Evolutionary conservation across 2,329 filamentous ascomycete species (phyloP), one percentile per base, ranked within the genome.

Genomic region (Pseudogymnoascus sp.): DNA sequence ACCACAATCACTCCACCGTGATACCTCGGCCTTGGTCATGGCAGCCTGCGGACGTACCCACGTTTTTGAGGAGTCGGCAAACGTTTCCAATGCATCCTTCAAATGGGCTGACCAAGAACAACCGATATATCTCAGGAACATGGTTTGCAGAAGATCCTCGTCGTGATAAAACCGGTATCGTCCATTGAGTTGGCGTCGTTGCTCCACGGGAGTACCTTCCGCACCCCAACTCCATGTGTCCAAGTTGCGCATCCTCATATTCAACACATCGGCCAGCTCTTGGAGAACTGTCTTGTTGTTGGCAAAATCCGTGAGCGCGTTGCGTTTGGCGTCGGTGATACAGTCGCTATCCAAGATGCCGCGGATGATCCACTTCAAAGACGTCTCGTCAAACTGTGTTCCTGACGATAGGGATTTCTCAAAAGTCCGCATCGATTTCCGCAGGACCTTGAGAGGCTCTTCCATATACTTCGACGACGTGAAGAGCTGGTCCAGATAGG

Each of bases 101-200:
- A 83, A 72, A 20, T 72, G 67, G 4, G 79, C 74, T 2, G 76
- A 74, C 77, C 79, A 83, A 58, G 73, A 74, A 3, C 78, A 69
- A 2, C 81, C 81, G 37, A 84, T 73, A 62, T 78, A 81, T 16
- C 83, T 78, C 2, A 83, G 68, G 9, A 84, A 72, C 14, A 84
- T 75, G 1, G 78, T 75, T 62, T 83, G 78, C 3, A 82, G 74
- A 30, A 82, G 73, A 63, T 86, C 82, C 65, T 82, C 80, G 58
- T 84, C 80, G 74, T 83, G 81, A 66, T 78, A 83, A 25, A 84
- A 78, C 1, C 82, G 75, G 67, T 85, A 86, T 62, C 81, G 80
- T 2, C 80, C 80, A 64, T 82, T 83, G 35, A 84, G 67, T 59
- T 82, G 78, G 6, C 79, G 76, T 35, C 80, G 75, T 74, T 79